phyloP scores from a whole-genome alignment of 2,329 filamentous ascomycete species.

The Ascochyta lentis region DNA sequence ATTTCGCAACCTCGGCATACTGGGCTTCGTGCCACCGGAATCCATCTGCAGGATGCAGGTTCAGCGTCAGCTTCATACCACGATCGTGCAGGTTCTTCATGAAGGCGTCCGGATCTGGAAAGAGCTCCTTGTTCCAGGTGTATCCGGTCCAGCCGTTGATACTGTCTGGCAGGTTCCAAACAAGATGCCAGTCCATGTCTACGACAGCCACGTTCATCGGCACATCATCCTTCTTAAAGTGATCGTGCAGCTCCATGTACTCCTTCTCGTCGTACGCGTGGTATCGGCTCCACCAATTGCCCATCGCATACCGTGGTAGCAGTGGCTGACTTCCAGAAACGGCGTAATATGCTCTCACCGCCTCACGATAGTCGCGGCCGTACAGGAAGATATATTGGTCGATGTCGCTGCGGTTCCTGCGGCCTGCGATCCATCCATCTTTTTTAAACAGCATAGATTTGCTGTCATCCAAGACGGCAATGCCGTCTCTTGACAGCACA shows the following conservation, averaged over 20 bases:
- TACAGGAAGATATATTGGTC: slow-evolving; percentile 69
- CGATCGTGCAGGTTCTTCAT: slow-evolving; percentile 59
- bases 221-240: slow-evolving; percentile 59
- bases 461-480: slow-evolving; percentile 62
- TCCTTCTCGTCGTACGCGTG: slow-evolving; percentile 63
- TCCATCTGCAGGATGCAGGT: slow-evolving; percentile 68
- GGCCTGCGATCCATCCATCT: slow-evolving; percentile 59
- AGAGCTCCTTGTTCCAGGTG: slow-evolving; percentile 65
- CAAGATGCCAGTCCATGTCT: slow-evolving; percentile 72
- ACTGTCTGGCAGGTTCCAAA: slow-evolving; percentile 46
- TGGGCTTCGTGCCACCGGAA: slow-evolving; percentile 63
- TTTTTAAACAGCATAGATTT: slow-evolving; percentile 64
- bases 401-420: slow-evolving; percentile 56
- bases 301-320: slow-evolving; percentile 64
- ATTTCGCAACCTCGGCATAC: slow-evolving; percentile 62
- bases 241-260: slow-evolving; percentile 65
- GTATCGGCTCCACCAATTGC: slow-evolving; percentile 72
- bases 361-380: slow-evolving; percentile 62
- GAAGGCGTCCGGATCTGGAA: slow-evolving; percentile 63
- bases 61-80: slow-evolving; percentile 63
- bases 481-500: slow-evolving; percentile 59
- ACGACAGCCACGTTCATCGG: slow-evolving; percentile 67
- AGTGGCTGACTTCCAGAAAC: slow-evolving; percentile 64
- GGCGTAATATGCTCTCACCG: slow-evolving; percentile 62
- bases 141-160: slow-evolving; percentile 67